phyloP scores from a whole-genome alignment of 345 rosid species.

The Eucalyptus grandis region DNA sequence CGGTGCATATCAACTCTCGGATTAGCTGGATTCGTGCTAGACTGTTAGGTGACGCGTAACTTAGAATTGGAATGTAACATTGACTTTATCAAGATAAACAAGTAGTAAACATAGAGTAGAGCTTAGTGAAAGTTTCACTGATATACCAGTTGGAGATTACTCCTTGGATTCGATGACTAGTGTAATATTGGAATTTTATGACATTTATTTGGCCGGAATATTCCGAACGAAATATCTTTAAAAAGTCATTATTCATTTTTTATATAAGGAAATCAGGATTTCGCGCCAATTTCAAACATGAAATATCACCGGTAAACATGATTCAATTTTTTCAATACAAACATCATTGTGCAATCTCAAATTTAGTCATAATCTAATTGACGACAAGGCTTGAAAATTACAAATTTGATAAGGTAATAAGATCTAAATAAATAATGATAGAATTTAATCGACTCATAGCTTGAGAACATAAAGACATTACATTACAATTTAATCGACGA shows the following conservation, averaged over 20 bases:
- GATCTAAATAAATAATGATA: too few species aligned
- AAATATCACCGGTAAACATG: background rate
- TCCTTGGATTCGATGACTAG: background rate
- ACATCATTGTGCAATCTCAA: background rate
- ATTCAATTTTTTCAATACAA: background rate
- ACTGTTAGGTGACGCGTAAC: accelerated
- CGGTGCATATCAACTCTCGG: background rate
- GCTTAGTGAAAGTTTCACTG: background rate
- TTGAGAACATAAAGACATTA: too few species aligned
- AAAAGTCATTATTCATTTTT: background rate
- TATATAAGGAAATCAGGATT: background rate
- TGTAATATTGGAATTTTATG: too few species aligned
- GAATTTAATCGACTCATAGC: too few species aligned
- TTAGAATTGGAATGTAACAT: background rate
- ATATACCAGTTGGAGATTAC: background rate
- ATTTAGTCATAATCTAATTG: too few species aligned
- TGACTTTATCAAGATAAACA: background rate
- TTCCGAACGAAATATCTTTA: too few species aligned
- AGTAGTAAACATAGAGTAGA: background rate
- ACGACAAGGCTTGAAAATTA: background rate
- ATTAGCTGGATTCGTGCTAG: background rate
- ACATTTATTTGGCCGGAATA: background rate
- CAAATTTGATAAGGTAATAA: accelerated
- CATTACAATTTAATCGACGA: too few species aligned
- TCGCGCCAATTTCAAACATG: accelerated